Evolutionary conservation across 2,329 filamentous ascomycete species (phyloP), one percentile per base, ranked within the genome.

Genomic region (Exophiala calicioides): DNA sequence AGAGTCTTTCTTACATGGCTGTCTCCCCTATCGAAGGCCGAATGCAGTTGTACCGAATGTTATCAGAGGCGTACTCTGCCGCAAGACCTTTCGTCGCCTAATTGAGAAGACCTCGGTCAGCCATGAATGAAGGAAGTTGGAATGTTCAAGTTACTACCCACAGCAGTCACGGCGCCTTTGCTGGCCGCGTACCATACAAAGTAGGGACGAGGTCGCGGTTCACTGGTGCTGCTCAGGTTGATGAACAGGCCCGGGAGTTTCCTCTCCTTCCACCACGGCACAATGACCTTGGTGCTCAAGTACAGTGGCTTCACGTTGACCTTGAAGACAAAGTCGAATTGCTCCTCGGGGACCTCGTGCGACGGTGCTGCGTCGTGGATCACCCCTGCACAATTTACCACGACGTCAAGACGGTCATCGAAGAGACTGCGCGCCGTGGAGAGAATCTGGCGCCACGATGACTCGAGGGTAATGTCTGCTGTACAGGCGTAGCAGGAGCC

Each of bases 261-360:
- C 18, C 47, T 49, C 45, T 55, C 48, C 18, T 49, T 52, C 44
- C 44, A 57, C 38, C 36, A 56, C 24, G 50, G 53, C 24, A 53
- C 46, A 30, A 56, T 44, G 27, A 56, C 53, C 37, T 52, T 56
- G 7, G 46, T 53, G 46, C 47, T 51, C 32, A 56, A 30, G 36
- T 56, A 56, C 39, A 56, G n/a, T 13, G 53, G 51, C 37, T 54
- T 53, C 19, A 56, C 53, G 30, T 56, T 56, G 35, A 56, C 53
- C 7, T 47, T 41, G 41, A 56, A 54, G 39, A 56, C 40, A 10
- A 50, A 20, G 20, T 56, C 53, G 34, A 56, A 56, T 9, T 55
- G 44, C 10, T 55, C 49, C 19, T 55, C 52, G 13, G 40, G 30
- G 16, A 55, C 43, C 33, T 52, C 49, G 20, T 52, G 49, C 18